Conservation (phyloP, 73 alveolate genomes). For the Breviolum minutum region DNA sequence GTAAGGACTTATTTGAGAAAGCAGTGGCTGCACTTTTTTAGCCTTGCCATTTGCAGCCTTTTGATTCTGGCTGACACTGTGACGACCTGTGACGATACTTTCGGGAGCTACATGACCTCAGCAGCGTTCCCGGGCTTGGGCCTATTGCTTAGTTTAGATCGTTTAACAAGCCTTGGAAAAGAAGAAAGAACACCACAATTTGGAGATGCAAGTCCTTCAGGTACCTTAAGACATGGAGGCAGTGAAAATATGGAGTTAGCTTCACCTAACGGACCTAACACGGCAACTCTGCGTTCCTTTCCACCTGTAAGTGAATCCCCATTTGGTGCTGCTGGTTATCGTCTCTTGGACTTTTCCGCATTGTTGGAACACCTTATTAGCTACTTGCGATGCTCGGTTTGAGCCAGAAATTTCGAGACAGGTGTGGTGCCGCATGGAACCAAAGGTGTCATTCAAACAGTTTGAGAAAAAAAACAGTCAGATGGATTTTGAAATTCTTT, state of each 20-base stretch:
- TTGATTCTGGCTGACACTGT: conserved; percentile 39
- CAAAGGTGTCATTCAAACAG: too few relatives aligned
- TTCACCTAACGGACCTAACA: too few relatives aligned
- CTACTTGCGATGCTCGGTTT: background rate
- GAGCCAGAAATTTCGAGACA: too few relatives aligned
- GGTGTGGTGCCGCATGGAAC: too few relatives aligned
- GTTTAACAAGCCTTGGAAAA: background rate
- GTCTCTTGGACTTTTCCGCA: conserved; percentile 54
- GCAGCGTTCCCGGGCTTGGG: conserved; percentile 65
- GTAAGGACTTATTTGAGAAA: conserved; percentile 39
- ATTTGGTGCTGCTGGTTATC: conserved; percentile 53
- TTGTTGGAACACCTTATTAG: conserved; percentile 22
- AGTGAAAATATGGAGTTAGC: conserved; percentile 3
- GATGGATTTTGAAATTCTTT: background rate
- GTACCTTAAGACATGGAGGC: background rate
- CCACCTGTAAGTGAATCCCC: conserved; percentile 12
- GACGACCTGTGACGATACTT: background rate
- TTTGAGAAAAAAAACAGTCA: background rate
- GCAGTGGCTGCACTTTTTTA: conserved; percentile 62
- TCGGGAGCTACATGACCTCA: conserved; percentile 33
- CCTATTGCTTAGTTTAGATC: conserved; percentile 44
- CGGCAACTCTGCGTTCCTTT: background rate
- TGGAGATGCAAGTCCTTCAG: conserved; percentile 15
- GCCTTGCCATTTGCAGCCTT: conserved; percentile 47
- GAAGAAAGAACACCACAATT: background rate